Conservation (phyloP, 208 protist species). For the Trypanosoma lewisi region DNA sequence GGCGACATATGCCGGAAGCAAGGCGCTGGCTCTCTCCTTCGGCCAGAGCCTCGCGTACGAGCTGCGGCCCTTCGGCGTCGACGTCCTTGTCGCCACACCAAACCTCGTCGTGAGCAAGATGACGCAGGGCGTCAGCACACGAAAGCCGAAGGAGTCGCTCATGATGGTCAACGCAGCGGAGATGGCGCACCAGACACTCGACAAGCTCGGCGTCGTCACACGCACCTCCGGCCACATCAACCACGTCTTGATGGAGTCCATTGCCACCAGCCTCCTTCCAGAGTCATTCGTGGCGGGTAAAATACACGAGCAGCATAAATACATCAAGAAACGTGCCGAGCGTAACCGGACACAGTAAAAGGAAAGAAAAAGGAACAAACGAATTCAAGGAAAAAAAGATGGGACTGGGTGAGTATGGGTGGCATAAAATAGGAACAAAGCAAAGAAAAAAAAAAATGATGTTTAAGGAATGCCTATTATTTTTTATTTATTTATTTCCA, state of each 20-base stretch:
- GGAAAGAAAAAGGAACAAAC: background rate
- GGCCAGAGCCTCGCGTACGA: conserved; percentile 61
- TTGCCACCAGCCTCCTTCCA: conserved; percentile 29
- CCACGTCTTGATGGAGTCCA: conserved; percentile 50
- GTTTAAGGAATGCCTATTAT: background rate
- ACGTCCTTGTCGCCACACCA: conserved; percentile 70
- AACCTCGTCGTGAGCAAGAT: conserved; percentile 82
- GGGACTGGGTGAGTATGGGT: background rate
- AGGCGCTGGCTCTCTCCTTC: conserved; percentile 84
- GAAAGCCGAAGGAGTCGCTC: conserved; percentile 67
- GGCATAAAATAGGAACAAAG: conserved; percentile 3
- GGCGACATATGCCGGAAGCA: conserved; percentile 83
- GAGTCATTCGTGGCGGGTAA: conserved; percentile 31
- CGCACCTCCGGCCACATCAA: conserved; percentile 58
- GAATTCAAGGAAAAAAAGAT: conserved; percentile 3
- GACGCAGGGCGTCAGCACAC: conserved; percentile 66
- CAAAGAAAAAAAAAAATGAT: conserved; percentile 13
- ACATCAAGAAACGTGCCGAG: conserved; percentile 43
- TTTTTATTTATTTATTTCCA: conserved; percentile 10
- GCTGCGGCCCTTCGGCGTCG: conserved; percentile 52
- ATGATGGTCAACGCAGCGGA: conserved; percentile 56
- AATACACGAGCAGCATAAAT: conserved; percentile 36
- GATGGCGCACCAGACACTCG: conserved; percentile 73
- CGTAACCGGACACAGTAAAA: conserved; percentile 11
- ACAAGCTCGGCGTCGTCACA: conserved; percentile 54